phyloP scores from a whole-genome alignment of 352 stramenopile genomes.

The Phytophthora capsici region DNA sequence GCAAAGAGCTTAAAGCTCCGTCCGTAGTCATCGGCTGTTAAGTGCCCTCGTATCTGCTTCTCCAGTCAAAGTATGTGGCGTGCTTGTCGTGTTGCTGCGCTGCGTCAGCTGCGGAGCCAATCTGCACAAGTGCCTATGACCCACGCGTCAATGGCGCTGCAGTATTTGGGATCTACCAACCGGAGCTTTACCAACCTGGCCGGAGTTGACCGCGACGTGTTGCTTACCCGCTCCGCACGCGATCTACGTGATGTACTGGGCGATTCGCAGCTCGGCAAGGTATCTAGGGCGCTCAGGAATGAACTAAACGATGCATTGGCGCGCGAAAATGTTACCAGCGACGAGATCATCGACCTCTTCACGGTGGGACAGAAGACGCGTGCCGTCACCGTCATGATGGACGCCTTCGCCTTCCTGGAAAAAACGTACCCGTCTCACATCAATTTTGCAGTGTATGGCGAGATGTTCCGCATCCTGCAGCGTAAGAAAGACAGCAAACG shows the following conservation, averaged over 20 bases:
- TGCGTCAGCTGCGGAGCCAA: constrained; percentile 47
- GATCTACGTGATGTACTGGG: constrained; percentile 50
- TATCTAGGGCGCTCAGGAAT: constrained; percentile 47
- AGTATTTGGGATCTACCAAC: constrained; percentile 17
- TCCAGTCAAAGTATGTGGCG: constrained; percentile 56
- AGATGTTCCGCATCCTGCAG: constrained; percentile 61
- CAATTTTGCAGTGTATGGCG: constrained; percentile 67
- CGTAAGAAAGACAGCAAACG: constrained; percentile 44
- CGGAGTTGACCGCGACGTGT: constrained; percentile 49
- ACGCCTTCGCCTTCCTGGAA: constrained; percentile 57
- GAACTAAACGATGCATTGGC: constrained; percentile 42
- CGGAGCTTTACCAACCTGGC: constrained; percentile 51
- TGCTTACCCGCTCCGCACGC: constrained; percentile 47
- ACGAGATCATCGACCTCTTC: constrained; percentile 66
- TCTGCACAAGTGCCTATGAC: constrained; percentile 12
- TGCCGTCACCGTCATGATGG: constrained; percentile 52
- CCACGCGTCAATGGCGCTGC: constrained; percentile 22
- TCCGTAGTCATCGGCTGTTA: background rate
- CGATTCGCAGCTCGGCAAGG: constrained; percentile 32
- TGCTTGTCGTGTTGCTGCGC: constrained; percentile 53
- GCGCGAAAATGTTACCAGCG: constrained; percentile 48
- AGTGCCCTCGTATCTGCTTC: constrained; percentile 1
- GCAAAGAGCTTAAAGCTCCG: constrained; percentile 16
- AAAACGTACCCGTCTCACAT: constrained; percentile 52
- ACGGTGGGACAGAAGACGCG: constrained; percentile 58